Evolutionary conservation across 768 basidiomycete genomes (phyloP).

Genomic region (Leccinum truebloodii): DNA sequence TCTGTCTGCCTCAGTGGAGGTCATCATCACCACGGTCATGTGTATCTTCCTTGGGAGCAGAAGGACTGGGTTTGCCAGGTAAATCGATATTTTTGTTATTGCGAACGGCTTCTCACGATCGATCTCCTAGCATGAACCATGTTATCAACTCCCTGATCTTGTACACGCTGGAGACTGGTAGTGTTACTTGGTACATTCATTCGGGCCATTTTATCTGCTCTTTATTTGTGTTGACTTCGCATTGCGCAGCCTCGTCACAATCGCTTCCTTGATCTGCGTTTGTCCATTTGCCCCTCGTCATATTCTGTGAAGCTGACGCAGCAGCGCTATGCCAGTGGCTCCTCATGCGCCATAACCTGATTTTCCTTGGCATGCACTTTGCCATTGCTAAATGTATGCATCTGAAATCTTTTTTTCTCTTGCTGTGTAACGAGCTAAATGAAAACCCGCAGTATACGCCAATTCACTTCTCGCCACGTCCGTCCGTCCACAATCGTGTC

Average conservation of each 20-base stretch:
- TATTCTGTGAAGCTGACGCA: not conserved
- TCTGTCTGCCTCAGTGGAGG: conserved; percentile 34
- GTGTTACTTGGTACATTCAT: conserved; percentile 42
- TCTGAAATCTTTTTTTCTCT: not conserved
- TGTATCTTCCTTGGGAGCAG: conserved; percentile 34
- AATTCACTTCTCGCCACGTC: conserved; percentile 38
- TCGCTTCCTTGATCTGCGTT: conserved; percentile 36
- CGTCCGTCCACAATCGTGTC: conserved; percentile 1
- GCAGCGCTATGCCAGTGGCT: conserved; percentile 23
- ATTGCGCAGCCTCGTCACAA: conserved; percentile 29
- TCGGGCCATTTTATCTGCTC: rapidly evolving
- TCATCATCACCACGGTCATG: conserved; percentile 34
- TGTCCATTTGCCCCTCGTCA: conserved; percentile 2
- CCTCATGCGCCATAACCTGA: conserved; percentile 36
- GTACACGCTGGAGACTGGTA: conserved; percentile 55
- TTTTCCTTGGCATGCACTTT: conserved; percentile 38
- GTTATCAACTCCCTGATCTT: conserved; percentile 50
- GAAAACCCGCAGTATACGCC: conserved; percentile 26
- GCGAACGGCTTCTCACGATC: not conserved
- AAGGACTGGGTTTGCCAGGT: conserved; percentile 35
- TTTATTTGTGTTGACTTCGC: not conserved
- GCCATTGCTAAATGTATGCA: conserved; percentile 34
- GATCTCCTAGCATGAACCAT: conserved; percentile 42
- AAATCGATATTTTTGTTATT: not conserved
- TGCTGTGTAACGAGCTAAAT: not conserved